Evolutionary conservation across 1,284 basidiomycete species (phyloP), one percentile per base, ranked within the genome.

Genomic region (Ceratobasidium sp.): DNA sequence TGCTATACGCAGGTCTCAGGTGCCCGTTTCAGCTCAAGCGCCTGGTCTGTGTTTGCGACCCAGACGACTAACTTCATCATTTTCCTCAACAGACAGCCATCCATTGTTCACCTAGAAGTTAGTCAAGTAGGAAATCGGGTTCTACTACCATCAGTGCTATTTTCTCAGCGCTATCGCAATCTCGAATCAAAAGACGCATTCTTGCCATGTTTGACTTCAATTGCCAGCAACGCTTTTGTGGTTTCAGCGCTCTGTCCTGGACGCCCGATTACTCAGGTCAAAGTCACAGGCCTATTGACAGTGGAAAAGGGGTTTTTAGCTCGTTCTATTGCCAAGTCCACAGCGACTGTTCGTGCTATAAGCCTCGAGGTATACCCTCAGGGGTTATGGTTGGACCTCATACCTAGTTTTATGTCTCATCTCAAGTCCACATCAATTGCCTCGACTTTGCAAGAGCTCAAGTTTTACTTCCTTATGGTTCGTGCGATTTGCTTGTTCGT

Each of bases 21-120:
- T 43, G n/a, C 19, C 48, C 7, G 34, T 68, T 68, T 68, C 39
- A 43, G n/a, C 64, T 68, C 49, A 41, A 48, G 24, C 49, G 13
- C 11, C 51, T 68, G 22, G 51, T 39, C 13, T 54, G 64, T 37
- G 48, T 39, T 39, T 56, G 48, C 24, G 39, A 37, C 9, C 64
- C 51, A 4, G 49, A 68, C 64, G 14, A 51, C 19, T 22, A n/a
- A 53, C 29, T 68, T 68, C 49, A 14, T 39, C 0, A 19, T 31
- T 14, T 68, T 68, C 16, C 64, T 68, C 22, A 27, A 68, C 37
- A 24, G 51, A 37, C 51, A 68, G 31, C 37, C 64, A 14, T 68
- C 64, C 34, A 68, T 68, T 13, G 51, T 48, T n/a, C 34, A 54
- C 13, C 51, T 68, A 8, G 51, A 53, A 24, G 51, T 56, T n/a